A percentile compares a stretch with the other conserved stretches of the same genome.
These are phyloP conservation scores for Aspergillus coremiiformis DNA, from an alignment of 495 filamentous ascomycete species.

Conservation along the genomic window DNA sequence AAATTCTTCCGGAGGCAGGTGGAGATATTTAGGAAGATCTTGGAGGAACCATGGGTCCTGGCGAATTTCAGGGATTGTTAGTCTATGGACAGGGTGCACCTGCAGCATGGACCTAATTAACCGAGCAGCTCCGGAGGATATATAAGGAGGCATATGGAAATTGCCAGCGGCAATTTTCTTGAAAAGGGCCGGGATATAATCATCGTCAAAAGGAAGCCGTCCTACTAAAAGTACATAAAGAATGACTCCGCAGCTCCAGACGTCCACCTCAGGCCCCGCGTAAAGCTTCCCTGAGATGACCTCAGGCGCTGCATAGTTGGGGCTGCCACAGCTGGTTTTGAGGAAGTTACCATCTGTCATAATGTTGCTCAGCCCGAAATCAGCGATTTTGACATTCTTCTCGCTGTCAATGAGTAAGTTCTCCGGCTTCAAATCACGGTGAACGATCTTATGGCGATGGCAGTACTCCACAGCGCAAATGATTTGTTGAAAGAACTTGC, in stretches of 20 bases:
- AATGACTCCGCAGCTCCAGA: constrained; percentile 99
- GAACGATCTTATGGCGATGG: constrained; percentile 96
- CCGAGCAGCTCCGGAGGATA: constrained; percentile 73
- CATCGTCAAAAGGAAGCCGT: constrained; percentile 91
- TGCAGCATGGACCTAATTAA: constrained; percentile 92
- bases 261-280: constrained; percentile 94
- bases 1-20: constrained; percentile 88
- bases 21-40: constrained; percentile 75
- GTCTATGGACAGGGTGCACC: constrained; percentile 87
- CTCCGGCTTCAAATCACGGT: constrained; percentile 95
- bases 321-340: constrained; percentile 96
- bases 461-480: constrained; percentile 99
- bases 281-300: constrained; percentile 98
- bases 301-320: constrained; percentile 96
- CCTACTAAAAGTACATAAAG: constrained; percentile 92
- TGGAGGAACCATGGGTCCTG: constrained; percentile 92
- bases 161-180: constrained; percentile 85
- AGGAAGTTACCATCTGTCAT: constrained; percentile 99
- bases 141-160: constrained; percentile 81
- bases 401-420: constrained; percentile 89
- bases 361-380: constrained; percentile 97
- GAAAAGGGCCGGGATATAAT: constrained; percentile 82
- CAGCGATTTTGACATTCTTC: constrained; percentile 97
- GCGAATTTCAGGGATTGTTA: constrained; percentile 88
- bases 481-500: constrained; percentile 98